phyloP scores from a whole-genome alignment of 331 rosid species.

The Malus hybrid region DNA sequence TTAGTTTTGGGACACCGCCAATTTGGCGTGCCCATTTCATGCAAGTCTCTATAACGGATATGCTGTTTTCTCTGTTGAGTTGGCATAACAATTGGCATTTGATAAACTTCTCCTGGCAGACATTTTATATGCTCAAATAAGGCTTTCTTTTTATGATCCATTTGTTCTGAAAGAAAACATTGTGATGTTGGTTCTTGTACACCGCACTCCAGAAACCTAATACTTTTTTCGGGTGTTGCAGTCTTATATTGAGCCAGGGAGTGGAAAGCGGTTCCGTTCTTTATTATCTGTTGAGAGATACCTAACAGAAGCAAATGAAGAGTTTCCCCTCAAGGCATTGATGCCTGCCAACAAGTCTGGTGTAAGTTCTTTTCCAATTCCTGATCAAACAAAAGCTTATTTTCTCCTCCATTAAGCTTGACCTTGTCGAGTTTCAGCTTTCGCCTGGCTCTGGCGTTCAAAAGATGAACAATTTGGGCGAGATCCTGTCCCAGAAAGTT shows the following conservation, averaged over 20 bases:
- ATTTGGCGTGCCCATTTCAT: no score
- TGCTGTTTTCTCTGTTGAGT: no score
- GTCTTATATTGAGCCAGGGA: constrained; percentile 33
- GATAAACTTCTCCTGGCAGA: no score
- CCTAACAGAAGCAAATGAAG: constrained; percentile 19
- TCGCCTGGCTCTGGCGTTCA: neutral
- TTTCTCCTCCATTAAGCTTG: constrained; percentile 5
- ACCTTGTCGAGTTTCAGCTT: constrained; percentile 23
- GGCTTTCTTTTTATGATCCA: neutral
- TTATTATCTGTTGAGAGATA: constrained; percentile 33
- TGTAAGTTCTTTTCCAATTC: constrained; percentile 9
- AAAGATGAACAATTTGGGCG: neutral
- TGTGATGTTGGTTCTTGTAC: neutral
- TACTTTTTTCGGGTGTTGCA: constrained; percentile 1
- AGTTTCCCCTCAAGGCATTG: constrained; percentile 26
- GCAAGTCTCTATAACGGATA: no score
- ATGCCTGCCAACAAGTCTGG: constrained; percentile 11
- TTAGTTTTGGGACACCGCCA: no score
- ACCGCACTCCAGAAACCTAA: neutral
- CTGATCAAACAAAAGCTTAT: constrained; percentile 1
- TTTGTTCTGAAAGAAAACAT: neutral
- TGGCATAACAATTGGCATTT: no score
- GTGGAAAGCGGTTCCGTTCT: constrained; percentile 31
- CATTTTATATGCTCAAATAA: no score
- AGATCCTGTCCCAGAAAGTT: neutral